Conservation (phyloP, 305 asterid species). For the Plantago rigida region DNA sequence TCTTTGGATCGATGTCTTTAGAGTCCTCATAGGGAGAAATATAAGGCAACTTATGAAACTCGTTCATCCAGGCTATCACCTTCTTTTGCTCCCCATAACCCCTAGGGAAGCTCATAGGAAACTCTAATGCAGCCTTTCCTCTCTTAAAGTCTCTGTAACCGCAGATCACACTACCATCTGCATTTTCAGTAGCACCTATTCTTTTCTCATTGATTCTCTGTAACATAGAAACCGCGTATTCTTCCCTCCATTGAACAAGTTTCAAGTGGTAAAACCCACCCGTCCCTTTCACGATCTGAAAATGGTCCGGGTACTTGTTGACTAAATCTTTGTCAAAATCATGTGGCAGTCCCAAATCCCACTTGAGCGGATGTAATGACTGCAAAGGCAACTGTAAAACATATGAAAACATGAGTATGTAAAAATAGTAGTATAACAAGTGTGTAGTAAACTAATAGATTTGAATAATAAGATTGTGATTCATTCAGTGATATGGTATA, state of each 20-base stretch:
- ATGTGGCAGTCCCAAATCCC: constrained; percentile 88
- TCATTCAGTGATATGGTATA: background rate
- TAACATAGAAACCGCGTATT: constrained; percentile 56
- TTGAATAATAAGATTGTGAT: too few relatives aligned
- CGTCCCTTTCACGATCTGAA: constrained; percentile 51
- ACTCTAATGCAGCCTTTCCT: constrained; percentile 67
- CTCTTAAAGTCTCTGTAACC: constrained; percentile 57
- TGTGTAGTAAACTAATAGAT: too few relatives aligned
- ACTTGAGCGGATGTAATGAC: constrained; percentile 62
- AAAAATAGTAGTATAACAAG: too few relatives aligned
- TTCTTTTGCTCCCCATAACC: constrained; percentile 87
- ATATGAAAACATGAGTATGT: constrained; percentile 7
- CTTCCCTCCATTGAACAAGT: constrained; percentile 60
- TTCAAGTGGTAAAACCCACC: constrained; percentile 59
- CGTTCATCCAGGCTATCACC: constrained; percentile 95
- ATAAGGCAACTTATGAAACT: constrained; percentile 84
- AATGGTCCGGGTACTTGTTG: constrained; percentile 50
- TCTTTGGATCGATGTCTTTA: constrained; percentile 60
- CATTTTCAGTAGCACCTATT: constrained; percentile 19
- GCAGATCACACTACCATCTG: constrained; percentile 14
- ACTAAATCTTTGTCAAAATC: constrained; percentile 58
- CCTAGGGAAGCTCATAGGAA: constrained; percentile 88
- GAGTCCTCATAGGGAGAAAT: constrained; percentile 88
- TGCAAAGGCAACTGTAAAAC: constrained; percentile 52
- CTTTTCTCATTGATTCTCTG: constrained; percentile 61